Base-by-base conservation (phyloP, 495 filamentous ascomycete species). In the Zalerion maritima region DNA sequence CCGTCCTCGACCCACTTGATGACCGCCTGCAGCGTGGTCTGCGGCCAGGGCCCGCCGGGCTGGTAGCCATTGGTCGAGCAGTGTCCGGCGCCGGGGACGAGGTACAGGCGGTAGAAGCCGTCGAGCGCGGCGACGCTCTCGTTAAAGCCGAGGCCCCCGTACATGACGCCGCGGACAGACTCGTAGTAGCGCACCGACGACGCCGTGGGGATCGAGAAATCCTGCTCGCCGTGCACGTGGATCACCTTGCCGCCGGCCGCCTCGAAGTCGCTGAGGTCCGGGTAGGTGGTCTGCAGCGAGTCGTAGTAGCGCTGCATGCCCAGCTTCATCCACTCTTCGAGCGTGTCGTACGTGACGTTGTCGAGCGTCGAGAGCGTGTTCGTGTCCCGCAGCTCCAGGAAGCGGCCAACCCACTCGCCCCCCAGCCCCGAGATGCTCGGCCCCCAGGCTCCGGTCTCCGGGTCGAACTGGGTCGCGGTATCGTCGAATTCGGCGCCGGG, bases 1-100 rank as follows among this genome's bases (percentile, higher is more conserved):
- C 50, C 62, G 5, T 62, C 52, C 35, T 67, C 62, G 9, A 65
- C 66, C 66, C 64, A 69, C 14, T 60, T 42, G 24, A 67, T 67
- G 12, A 68, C 47, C 18, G 35, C 52, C 28, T 46, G 43, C 9
- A 70, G 35, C 12, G 50, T 60, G 9, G 47, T 53, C 26, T 60
- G 43, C 1, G 64, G 64, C 37, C 49, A 69, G 0, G 55, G 52
- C 4, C 58, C 61, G 20, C 55, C 55, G 2, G 58, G 56, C 40
- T 57, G 47, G 9, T 49, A 33, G 1, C 28, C 8, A 31, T 60
- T 67, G 0, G 53, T 32, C 0, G 42, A 41, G 29, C 65, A 71
- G 46, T 70, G 62, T 0, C 46, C 56, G 0, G 58, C 66, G n/a
- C 66, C 64, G 2, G 68, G 62, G 6, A 71, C 45, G 1, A 69